phyloP scores from a whole-genome alignment of 805 yeast species.

The Huiozyma naganishii region DNA sequence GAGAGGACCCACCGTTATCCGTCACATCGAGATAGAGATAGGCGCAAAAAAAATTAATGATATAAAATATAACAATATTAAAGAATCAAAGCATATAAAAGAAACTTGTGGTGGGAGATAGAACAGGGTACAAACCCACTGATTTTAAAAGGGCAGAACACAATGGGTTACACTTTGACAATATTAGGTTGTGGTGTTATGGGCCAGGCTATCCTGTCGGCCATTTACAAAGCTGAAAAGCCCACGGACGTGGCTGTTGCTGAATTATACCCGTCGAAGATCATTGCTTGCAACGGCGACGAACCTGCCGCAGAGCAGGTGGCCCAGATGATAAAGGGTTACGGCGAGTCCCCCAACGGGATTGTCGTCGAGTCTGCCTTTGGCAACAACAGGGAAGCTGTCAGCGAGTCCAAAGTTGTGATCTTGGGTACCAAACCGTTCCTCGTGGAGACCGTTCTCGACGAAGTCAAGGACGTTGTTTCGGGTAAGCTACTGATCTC shows the following conservation, averaged over 20 bases:
- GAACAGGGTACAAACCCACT: background rate
- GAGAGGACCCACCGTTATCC: background rate
- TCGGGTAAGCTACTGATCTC: conserved; percentile 58
- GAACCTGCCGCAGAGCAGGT: conserved; percentile 37
- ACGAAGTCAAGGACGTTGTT: conserved; percentile 37
- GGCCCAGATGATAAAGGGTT: conserved; percentile 36
- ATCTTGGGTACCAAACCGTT: conserved; percentile 86
- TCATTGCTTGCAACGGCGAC: conserved; percentile 61
- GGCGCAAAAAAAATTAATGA: background rate
- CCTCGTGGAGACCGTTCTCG: conserved; percentile 52
- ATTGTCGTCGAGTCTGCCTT: conserved; percentile 42
- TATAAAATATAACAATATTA: no score
- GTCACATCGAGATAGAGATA: background rate
- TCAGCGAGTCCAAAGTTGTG: conserved; percentile 53
- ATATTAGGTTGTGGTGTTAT: conserved; percentile 90
- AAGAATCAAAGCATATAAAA: no score
- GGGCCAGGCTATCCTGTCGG: conserved; percentile 87
- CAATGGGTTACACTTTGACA: conserved; percentile 45
- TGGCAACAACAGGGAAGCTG: conserved; percentile 48
- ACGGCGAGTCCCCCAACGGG: conserved; percentile 34
- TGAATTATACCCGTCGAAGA: conserved; percentile 48
- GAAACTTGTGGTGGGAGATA: no score
- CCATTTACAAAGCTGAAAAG: conserved; percentile 32
- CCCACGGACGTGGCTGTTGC: conserved; percentile 18
- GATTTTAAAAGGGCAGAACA: no score